Evolutionary conservation across 2,329 filamentous ascomycete species (phyloP).

Genomic region (Diatrype stigma): DNA sequence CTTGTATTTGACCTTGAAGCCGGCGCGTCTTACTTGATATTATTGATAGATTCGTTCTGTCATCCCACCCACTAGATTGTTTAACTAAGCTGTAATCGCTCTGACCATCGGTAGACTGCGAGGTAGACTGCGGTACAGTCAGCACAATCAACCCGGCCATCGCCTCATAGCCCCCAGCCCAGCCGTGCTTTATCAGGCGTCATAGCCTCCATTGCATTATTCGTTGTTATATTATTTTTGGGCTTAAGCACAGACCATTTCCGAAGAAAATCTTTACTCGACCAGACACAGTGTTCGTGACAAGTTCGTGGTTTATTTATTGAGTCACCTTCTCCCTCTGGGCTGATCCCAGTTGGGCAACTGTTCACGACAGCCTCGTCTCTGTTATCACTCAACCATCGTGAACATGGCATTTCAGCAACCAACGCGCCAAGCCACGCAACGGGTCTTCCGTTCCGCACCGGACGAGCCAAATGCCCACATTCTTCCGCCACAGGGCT

Average conservation of each 20-base stretch:
- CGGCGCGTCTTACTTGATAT: background rate
- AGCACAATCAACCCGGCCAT: background rate
- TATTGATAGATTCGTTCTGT: too few relatives aligned
- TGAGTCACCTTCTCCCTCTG: background rate
- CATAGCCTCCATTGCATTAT: background rate
- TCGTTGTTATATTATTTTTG: background rate
- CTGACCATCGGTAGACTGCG: background rate
- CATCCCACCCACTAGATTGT: background rate
- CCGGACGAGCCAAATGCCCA: constrained; percentile 36
- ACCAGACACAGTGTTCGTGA: too few relatives aligned
- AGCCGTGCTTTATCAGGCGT: background rate
- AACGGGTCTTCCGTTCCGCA: constrained; percentile 40
- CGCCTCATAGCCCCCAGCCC: background rate
- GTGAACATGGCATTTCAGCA: constrained; percentile 59
- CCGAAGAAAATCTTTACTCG: background rate
- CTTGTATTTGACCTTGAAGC: background rate
- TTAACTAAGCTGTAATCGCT: background rate
- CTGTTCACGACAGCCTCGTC: constrained; percentile 19
- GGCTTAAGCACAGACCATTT: background rate
- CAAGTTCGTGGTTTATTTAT: too few relatives aligned
- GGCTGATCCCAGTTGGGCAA: constrained; percentile 14
- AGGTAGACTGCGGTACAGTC: background rate
- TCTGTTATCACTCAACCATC: constrained; percentile 10
- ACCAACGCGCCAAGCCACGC: constrained; percentile 48
- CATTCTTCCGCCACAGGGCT: constrained; percentile 25